Base-by-base conservation (phyloP, 805 yeast species). In the Cyberlindnera subsufficiens region DNA sequence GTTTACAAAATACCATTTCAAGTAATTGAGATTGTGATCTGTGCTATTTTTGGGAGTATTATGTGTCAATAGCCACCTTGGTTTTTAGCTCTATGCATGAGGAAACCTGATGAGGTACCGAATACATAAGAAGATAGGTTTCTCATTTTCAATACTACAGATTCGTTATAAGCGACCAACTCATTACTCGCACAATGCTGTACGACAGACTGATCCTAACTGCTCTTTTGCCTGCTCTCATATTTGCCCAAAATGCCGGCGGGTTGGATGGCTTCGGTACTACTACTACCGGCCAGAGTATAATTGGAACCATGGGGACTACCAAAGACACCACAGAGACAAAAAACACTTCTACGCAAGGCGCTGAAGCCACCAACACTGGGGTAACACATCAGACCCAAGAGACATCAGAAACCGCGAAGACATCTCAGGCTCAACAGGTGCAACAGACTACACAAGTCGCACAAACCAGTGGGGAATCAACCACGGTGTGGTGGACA, bases 401-500 rank as follows among this genome's bases (percentile, higher is more conserved):
- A 25, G 38, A 32, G 27, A 33, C 38, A 8, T 17, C 36, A 35
- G 39, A 19, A 29, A 30, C 43, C 5, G 22, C 39, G 3, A 13
- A 27, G 19, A 15, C 16, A 17, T n/a, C n/a, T n/a, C n/a, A n/a
- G n/a, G n/a, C n/a, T n/a, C 20, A 16, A 16, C 33, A 30, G 22
- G n/a, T 25, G 13, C 36, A 31, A 22, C 31, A 35, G 11, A 16
- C 42, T 10, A n/a, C 35, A 8, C 32, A 27, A 20, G 20, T 29
- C 18, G 30, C 45, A 20, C 25, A 17, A 6, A 31, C 39, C 11
- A 22, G 2, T 22, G 31, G 38, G 10, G 42, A 31, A 20, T 42
- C 53, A 8, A 45, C 56, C 3, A 46, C 59, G 5, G 45, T 45
- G n/a, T 52, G 52, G 51, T 48, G 52, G 50, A 47, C 56, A 14